Base-by-base conservation (phyloP, 495 filamentous ascomycete genomes). In the Sabuloglossum arenarium region DNA sequence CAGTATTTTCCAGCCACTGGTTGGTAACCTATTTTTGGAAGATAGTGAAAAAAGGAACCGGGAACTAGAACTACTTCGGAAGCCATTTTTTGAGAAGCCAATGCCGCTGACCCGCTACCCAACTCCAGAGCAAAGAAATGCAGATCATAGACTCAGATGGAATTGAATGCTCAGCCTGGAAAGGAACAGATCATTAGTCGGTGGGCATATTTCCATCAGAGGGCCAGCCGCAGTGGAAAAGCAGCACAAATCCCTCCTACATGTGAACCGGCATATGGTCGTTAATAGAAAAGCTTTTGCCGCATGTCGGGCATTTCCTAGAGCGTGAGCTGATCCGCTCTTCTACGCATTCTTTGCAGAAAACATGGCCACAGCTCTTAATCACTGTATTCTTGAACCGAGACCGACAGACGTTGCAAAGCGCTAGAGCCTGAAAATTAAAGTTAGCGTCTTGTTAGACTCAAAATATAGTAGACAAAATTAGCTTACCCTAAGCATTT, bases 361-460 rank as follows among this genome's bases (percentile, higher is more conserved):
- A 94, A 23, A 94, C 80, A 68, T 98, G 91, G n/a, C 91, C 91
- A 66, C 91, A 98, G 14, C 83, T 86, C 65, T 88, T 88, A 61
- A 98, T 75, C 19, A 81, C 82, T 0, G 88, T 94, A 65, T 97
- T 85, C 69, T 96, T 96, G 74, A 94, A 91, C 55, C 89, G 85
- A 54, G 73, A 79, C 59, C 82, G 81, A 69, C 91, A 98, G 21
- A 96, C 85, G 1, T 84, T 82, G 70, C 91, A 98, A 39, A 90
- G 77, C 19, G 87, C 86, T 67, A 96, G 77, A 59, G 77, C 77
- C 90, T 97, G 61, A 3, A 14, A 6, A 1, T 1, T 6, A 10
- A 46, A 23, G 25, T 45, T 58, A 58, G 45, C 56, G 58, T 21
- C 10, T 21, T 53, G 6, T 6, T 6, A 29, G 23, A 31, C 19